A percentile compares a stretch with the other conserved stretches of the same genome.
phyloP scores from a whole-genome alignment of 2,329 filamentous ascomycete genomes.

The Fusarium napiforme region DNA sequence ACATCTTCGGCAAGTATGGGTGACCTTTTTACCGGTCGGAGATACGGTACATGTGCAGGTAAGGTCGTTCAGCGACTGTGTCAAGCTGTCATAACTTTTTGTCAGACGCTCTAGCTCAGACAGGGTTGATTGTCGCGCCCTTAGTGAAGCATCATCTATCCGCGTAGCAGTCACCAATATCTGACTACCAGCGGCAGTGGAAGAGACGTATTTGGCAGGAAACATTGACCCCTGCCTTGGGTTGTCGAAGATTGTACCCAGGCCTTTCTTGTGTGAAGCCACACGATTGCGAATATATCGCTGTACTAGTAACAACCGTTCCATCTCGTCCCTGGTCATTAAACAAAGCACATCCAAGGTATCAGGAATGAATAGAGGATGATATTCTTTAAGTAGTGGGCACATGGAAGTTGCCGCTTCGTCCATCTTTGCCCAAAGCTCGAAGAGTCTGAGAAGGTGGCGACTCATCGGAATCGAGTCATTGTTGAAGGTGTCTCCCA shows the following conservation, averaged over 20 bases:
- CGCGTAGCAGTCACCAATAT: background rate
- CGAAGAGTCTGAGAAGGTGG: constrained; percentile 62
- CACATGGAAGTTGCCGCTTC: constrained; percentile 53
- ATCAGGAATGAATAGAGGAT: constrained; percentile 61
- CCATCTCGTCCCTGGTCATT: constrained; percentile 58
- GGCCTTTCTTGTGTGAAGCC: background rate
- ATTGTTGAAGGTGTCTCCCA: constrained; percentile 46
- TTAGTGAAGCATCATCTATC: constrained; percentile 5
- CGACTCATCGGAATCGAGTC: constrained; percentile 43
- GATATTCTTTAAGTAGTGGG: constrained; percentile 61
- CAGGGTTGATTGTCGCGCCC: background rate
- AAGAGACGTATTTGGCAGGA: background rate
- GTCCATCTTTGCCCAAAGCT: constrained; percentile 70
- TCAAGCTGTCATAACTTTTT: constrained; percentile 28
- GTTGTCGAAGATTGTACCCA: constrained; percentile 61
- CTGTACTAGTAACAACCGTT: constrained; percentile 54
- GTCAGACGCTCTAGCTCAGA: background rate
- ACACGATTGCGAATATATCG: constrained; percentile 33
- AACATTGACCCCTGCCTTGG: constrained; percentile 35
- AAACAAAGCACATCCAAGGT: constrained; percentile 67
- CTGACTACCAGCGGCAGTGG: background rate
- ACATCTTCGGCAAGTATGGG: constrained; percentile 30
- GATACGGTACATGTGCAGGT: constrained; percentile 29
- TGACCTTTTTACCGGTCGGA: background rate
- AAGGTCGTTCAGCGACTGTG: constrained; percentile 1